Conservation (phyloP, 2,329 filamentous ascomycete species). For the Clarireedia sp. region DNA sequence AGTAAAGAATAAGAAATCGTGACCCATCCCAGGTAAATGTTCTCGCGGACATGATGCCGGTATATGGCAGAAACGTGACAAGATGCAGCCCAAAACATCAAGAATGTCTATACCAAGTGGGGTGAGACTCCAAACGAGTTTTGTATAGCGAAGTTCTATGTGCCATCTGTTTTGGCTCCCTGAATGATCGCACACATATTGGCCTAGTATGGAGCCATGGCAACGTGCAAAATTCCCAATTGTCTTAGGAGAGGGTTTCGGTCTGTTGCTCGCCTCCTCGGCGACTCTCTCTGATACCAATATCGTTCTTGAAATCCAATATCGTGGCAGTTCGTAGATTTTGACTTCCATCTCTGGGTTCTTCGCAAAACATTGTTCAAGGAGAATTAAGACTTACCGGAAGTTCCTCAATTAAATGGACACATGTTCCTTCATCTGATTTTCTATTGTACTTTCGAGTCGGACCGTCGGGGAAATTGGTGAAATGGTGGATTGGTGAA, state of each 20-base stretch:
- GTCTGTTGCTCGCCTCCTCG: not conserved
- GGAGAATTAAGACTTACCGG: conserved; percentile 1
- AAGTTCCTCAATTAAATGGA: not conserved
- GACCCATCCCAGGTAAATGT: conserved; percentile 8
- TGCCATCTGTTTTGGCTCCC: not conserved
- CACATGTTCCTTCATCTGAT: not conserved
- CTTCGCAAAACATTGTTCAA: not conserved
- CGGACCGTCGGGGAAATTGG: not conserved
- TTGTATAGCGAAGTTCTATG: conserved; percentile 4
- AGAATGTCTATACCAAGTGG: conserved; percentile 7
- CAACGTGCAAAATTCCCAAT: not conserved
- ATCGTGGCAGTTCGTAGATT: not conserved
- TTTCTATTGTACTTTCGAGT: not conserved
- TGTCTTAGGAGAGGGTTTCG: not conserved
- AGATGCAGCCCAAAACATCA: conserved; percentile 15
- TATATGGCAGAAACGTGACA: conserved; percentile 17
- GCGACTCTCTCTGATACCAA: not conserved
- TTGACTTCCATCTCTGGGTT: not conserved
- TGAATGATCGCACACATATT: conserved; percentile 2
- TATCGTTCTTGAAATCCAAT: not conserved
- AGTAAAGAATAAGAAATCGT: conserved; percentile 26
- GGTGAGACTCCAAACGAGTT: not conserved
- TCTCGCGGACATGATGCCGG: conserved; percentile 15
- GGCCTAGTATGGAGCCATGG: conserved; percentile 4
- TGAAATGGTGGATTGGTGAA: conserved; percentile 2